Percentiles rank a stretch among this genome's conserved stretches.
These are phyloP conservation scores for Westerdykella aurantiaca DNA, from an alignment of 2,329 filamentous ascomycete genomes.

Conservation along the genomic window DNA sequence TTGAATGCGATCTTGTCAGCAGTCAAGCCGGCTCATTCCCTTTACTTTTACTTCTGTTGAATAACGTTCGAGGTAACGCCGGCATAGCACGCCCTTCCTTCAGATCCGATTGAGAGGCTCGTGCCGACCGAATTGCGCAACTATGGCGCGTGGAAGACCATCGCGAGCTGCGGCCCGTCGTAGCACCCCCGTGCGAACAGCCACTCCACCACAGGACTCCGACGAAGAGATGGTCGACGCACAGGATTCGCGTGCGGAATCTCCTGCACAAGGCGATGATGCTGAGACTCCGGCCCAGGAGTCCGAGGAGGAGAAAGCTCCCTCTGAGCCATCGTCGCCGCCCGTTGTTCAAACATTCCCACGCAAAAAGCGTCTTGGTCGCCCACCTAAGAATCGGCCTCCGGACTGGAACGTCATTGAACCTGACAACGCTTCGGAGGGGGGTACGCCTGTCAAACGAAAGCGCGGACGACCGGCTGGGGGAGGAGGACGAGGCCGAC, in stretches of 20 bases:
- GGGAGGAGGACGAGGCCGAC: constrained; percentile 63
- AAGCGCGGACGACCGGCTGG: constrained; percentile 46
- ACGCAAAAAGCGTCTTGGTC: constrained; percentile 69
- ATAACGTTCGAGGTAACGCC: no score
- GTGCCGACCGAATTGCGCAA: constrained; percentile 1
- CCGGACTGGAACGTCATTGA: constrained; percentile 64
- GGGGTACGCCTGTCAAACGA: constrained; percentile 46
- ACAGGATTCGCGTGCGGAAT: constrained; percentile 30
- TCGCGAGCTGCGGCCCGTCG: constrained; percentile 37
- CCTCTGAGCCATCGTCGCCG: constrained; percentile 42
- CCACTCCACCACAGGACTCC: constrained; percentile 33
- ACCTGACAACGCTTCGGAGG: constrained; percentile 44
- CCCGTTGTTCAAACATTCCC: constrained; percentile 55
- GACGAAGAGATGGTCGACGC: constrained; percentile 34
- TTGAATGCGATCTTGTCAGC: no score
- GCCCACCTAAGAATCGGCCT: constrained; percentile 78
- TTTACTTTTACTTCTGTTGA: no score
- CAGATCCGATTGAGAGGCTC: no score
- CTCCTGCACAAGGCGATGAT: constrained; percentile 46
- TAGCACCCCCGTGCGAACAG: constrained; percentile 33
- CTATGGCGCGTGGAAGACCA: constrained; percentile 34
- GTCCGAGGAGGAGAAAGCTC: constrained; percentile 45
- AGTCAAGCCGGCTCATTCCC: no score
- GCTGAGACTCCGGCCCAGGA: constrained; percentile 42
- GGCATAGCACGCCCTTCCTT: no score